These are phyloP conservation scores for Sclerotinia minor DNA, from an alignment of 2,329 filamentous ascomycete genomes.

Conservation along the genomic window DNA sequence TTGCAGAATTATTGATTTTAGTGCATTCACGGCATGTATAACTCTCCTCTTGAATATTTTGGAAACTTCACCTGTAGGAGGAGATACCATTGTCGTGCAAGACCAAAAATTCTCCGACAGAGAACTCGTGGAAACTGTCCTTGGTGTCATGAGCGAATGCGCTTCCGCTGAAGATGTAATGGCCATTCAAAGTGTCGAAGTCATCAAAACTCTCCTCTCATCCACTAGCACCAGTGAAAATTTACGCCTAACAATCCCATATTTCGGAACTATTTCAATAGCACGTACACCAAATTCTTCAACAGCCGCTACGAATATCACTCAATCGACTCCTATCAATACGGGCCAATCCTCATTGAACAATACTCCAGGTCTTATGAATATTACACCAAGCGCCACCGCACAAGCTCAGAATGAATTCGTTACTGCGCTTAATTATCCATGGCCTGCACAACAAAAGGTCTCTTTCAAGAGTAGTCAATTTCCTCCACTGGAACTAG, in stretches of 20 bases:
- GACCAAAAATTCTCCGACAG: conserved; percentile 33
- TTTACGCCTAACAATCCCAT: conserved; percentile 40
- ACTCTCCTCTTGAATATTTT: conserved; percentile 38
- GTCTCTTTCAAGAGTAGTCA: conserved; percentile 36
- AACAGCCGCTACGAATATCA: neutral
- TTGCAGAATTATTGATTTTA: conserved; percentile 40
- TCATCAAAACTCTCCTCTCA: conserved; percentile 38
- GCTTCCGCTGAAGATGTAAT: conserved; percentile 31
- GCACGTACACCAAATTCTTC: conserved; percentile 22
- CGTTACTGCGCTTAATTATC: neutral
- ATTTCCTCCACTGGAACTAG: conserved; percentile 29
- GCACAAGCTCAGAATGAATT: neutral
- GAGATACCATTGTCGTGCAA: conserved; percentile 27
- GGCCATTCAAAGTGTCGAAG: conserved; percentile 37
- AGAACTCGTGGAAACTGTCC: conserved; percentile 32
- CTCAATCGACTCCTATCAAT: neutral
- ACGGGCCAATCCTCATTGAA: neutral
- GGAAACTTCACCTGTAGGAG: conserved; percentile 27
- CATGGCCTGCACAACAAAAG: conserved; percentile 25
- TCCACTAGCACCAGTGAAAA: conserved; percentile 30
- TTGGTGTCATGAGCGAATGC: conserved; percentile 33
- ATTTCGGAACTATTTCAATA: conserved; percentile 41
- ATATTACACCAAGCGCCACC: neutral
- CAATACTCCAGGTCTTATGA: neutral
- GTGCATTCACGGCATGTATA: conserved; percentile 37